phyloP scores from a whole-genome alignment of 2,329 filamentous ascomycete species.

The Calonectria naviculata region DNA sequence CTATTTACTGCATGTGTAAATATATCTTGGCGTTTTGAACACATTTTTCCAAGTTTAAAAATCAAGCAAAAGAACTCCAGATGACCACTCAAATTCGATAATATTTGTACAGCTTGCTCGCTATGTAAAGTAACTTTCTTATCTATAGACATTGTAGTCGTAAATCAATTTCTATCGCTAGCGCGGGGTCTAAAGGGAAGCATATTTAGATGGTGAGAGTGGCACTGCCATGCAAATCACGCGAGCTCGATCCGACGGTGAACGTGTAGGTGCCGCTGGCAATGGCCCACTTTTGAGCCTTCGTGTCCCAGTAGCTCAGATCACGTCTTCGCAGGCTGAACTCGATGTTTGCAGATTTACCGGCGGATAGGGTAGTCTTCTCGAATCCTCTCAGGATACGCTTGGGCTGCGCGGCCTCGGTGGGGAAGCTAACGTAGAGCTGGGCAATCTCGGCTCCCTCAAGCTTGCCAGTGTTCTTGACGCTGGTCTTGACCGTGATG shows the following conservation, averaged over 20 bases:
- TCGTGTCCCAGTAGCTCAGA: conserved; percentile 10
- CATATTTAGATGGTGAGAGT: neutral
- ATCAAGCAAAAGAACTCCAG: too few species aligned
- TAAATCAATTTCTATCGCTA: neutral
- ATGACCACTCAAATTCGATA: neutral
- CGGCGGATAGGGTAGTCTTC: conserved; percentile 51
- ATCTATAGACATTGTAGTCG: neutral
- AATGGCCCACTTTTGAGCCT: conserved; percentile 3
- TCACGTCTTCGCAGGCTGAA: conserved; percentile 6
- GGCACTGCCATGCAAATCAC: neutral
- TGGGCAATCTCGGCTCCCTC: conserved; percentile 60
- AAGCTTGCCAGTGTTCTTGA: conserved; percentile 55
- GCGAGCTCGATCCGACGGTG: neutral
- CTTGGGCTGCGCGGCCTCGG: conserved; percentile 61
- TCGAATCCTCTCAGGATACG: conserved; percentile 70
- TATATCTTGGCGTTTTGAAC: neutral
- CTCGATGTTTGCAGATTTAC: neutral
- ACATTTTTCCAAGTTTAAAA: neutral
- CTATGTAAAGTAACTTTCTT: neutral
- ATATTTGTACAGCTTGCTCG: neutral
- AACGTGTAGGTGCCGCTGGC: conserved; percentile 1
- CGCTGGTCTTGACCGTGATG: conserved; percentile 49
- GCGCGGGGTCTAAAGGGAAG: neutral
- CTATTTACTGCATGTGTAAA: neutral
- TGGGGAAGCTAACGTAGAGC: conserved; percentile 60